Evolutionary conservation across 2,329 filamentous ascomycete species (phyloP).

Genomic region (Aureobasidium leucospermi): DNA sequence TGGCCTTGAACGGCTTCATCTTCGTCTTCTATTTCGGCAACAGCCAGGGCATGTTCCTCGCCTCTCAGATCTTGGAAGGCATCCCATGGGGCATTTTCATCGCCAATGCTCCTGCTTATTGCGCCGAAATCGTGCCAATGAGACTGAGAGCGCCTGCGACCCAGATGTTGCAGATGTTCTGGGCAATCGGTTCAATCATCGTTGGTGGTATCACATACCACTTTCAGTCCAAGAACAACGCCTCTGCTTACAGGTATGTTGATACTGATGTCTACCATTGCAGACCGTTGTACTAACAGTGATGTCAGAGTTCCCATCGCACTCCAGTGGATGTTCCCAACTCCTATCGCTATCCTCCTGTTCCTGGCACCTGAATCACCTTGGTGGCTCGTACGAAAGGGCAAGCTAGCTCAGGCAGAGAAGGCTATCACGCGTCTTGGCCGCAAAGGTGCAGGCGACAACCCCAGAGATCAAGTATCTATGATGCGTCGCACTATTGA

Average conservation of each 20-base stretch:
- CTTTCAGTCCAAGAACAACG: constrained; percentile 36
- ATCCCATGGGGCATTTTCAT: constrained; percentile 61
- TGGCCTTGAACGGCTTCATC: constrained; percentile 53
- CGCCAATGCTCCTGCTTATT: constrained; percentile 58
- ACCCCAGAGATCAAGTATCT: constrained; percentile 42
- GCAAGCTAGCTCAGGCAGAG: constrained; percentile 38
- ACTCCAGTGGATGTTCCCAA: constrained; percentile 55
- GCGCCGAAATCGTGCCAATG: constrained; percentile 54
- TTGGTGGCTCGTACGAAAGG: constrained; percentile 49
- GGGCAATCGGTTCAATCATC: constrained; percentile 56
- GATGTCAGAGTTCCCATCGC: constrained; percentile 47
- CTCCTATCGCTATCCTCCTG: constrained; percentile 46
- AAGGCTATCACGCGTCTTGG: constrained; percentile 46
- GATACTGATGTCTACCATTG: too few species aligned
- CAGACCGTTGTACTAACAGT: too few species aligned
- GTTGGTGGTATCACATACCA: constrained; percentile 50
- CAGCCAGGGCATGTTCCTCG: constrained; percentile 41
- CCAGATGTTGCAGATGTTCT: constrained; percentile 60
- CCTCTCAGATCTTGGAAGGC: constrained; percentile 52
- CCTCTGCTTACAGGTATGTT: constrained; percentile 38
- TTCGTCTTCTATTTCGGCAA: constrained; percentile 53
- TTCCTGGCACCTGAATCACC: constrained; percentile 46
- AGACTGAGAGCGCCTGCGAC: constrained; percentile 51
- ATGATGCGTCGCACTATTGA: constrained; percentile 55
- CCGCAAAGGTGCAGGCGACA: constrained; percentile 43